Evolutionary conservation across 2,329 filamentous ascomycete genomes (phyloP), one percentile per base, ranked within the genome.

Genomic region (Orbilia ellipsospora): DNA sequence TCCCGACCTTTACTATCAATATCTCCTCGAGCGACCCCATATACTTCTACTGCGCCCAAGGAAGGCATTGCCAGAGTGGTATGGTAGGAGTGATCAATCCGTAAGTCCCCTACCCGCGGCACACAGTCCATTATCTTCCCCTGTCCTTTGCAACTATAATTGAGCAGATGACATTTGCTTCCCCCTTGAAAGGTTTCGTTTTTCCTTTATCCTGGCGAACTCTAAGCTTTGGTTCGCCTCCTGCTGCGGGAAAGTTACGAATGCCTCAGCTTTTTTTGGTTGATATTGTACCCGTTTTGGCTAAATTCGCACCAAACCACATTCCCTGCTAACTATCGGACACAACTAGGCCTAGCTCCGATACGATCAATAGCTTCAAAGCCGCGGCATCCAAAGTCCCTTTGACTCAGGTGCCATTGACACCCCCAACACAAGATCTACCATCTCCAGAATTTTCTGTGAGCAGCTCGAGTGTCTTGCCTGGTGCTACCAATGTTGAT

Each of bases 31-130:
- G 86, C 50, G 89, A 86, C 65, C 92, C 92, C 26, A 85, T 94
- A 78, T 95, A 92, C 91, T 84, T 92, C 78, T 94, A 91, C 85
- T 94, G 92, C 83, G 88, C 88, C 28, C 90, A 93, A 82, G 88
- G 81, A 57, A 87, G 86, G 80, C 92, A 95, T 83, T 95, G 92
- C 83, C 87, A 93, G 82, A 83, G 81, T 55, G 90, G 90, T 76
- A 93, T 93, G 90, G 86, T 87, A 69, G 90, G 92, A 84, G 90
- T 92, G 36, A 89, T 93, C 80, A 93, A 94, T 82, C 88, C 90
- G 73, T 76, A 70, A 69, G 73, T 70, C 45, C 18, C 31, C 31
- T 36, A 10, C 6, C 10, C 55, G 52, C 56, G n/a, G 26, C 60
- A 55, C 15, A 44, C 16, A 59, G 65, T 52, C 51, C 42, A 60